These are phyloP conservation scores for Deuterostichococcus epilithicus DNA, from an alignment of 139 green algal species.

Conservation along the genomic window DNA sequence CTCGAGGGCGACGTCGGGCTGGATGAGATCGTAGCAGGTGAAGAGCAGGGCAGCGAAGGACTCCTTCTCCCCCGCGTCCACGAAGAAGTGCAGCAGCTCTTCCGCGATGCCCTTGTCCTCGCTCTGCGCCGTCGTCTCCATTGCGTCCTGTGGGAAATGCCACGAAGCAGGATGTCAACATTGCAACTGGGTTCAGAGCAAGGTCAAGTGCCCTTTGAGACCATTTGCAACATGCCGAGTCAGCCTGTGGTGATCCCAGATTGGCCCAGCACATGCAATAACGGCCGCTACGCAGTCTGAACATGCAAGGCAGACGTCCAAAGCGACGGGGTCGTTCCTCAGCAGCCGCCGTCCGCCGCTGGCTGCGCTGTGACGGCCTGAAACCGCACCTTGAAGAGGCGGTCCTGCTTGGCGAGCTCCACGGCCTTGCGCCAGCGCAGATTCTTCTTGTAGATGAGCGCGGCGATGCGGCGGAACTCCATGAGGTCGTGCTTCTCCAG, in stretches of 20 bases:
- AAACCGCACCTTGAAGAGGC: conserved; percentile 46
- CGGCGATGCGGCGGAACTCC: conserved; percentile 91
- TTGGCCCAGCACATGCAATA: too few relatives aligned
- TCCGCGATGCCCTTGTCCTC: conserved; percentile 78
- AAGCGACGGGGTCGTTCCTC: too few relatives aligned
- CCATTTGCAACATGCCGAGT: too few relatives aligned
- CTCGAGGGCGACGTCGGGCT: conserved; percentile 92
- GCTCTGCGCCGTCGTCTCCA: conserved; percentile 86
- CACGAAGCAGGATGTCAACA: background rate
- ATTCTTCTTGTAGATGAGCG: conserved; percentile 91
- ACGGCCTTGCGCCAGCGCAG: conserved; percentile 79
- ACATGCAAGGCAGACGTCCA: too few relatives aligned
- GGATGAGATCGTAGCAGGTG: conserved; percentile 97
- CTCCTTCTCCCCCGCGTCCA: conserved; percentile 76
- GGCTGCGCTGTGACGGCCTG: too few relatives aligned
- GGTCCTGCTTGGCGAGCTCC: conserved; percentile 80
- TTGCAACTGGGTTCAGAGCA: too few relatives aligned
- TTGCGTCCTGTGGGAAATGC: conserved; percentile 77
- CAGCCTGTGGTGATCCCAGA: too few relatives aligned
- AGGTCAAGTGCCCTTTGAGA: too few relatives aligned
- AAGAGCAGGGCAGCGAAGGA: conserved; percentile 97
- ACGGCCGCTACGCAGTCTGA: too few relatives aligned
- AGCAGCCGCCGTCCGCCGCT: background rate
- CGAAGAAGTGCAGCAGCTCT: conserved; percentile 90
- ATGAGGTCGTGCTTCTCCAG: conserved; percentile 96